Evolutionary conservation across 2,329 filamentous ascomycete species (phyloP).

Genomic region (Aspergillus niger): DNA sequence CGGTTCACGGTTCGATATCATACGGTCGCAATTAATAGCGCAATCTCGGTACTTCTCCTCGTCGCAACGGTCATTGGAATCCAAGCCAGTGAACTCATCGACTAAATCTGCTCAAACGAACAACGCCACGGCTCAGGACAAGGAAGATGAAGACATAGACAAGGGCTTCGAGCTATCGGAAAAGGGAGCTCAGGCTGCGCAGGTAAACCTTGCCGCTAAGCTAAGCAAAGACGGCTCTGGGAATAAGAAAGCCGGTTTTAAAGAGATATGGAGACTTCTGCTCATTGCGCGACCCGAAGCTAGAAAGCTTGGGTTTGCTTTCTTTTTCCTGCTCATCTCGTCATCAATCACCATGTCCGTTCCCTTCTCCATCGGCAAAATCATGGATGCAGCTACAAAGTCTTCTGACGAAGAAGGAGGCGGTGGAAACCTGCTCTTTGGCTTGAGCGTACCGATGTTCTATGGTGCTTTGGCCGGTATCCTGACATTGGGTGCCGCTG

Average conservation of each 20-base stretch:
- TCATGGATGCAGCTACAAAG: slow-evolving; percentile 87
- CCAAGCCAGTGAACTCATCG: slow-evolving; percentile 24
- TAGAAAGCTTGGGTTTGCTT: slow-evolving; percentile 74
- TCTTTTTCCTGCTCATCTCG: slow-evolving; percentile 82
- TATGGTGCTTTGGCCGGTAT: slow-evolving; percentile 77
- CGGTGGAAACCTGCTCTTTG: slow-evolving; percentile 70
- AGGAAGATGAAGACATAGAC: slow-evolving; percentile 58
- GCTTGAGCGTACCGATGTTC: slow-evolving; percentile 82
- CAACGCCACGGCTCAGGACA: slow-evolving; percentile 39
- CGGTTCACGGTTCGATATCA: slow-evolving; percentile 5
- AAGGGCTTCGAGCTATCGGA: slow-evolving; percentile 72
- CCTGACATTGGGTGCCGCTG: slow-evolving; percentile 78
- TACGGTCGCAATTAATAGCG: neutral
- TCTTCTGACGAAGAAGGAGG: slow-evolving; percentile 54
- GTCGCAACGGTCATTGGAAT: slow-evolving; percentile 28
- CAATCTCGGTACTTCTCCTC: slow-evolving; percentile 29
- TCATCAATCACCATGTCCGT: slow-evolving; percentile 95
- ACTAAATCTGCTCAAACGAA: slow-evolving; percentile 24
- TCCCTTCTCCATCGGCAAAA: slow-evolving; percentile 93
- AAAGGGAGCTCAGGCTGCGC: slow-evolving; percentile 80
- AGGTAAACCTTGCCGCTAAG: slow-evolving; percentile 85
- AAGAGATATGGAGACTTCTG: slow-evolving; percentile 82
- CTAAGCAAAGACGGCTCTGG: slow-evolving; percentile 75
- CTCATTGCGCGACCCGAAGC: slow-evolving; percentile 86
- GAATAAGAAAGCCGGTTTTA: slow-evolving; percentile 60